Base-by-base conservation (phyloP, 1,139 yeast genomes). In the Magnusiomyces tetraspermus region DNA sequence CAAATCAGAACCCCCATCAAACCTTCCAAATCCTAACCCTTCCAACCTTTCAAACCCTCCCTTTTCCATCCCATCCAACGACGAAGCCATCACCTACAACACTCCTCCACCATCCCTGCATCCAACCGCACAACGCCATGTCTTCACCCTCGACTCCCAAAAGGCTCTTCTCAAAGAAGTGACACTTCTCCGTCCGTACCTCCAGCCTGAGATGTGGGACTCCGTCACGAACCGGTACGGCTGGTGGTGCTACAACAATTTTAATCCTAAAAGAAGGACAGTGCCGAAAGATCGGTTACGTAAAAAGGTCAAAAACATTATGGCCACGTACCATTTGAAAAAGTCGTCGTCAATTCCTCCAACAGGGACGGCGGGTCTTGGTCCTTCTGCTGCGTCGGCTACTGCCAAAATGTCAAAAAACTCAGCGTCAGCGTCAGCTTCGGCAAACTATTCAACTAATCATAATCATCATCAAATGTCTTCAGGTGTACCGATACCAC, bases 221-320 rank as follows among this genome's bases (percentile, higher is more conserved):
- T 45, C 51, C 22, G 56, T 53, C 38, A 53, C 56, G 3, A 49
- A 48, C 36, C 49, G 49, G 10, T 53, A 53, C 33, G 52, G 53
- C 36, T 53, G 56, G 56, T 53, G 56, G 56, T 53, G 56, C 38
- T 53, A 51, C 28, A 33, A 46, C 36, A 30, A 53, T 22, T 51
- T 53, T 23, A 28, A 28, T n/a, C 56, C 56, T 23, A 38, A 51
- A 11, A 49, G 56, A 31, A 49, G 53, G 26, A 51, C 45, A 11
- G 56, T 53, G 6, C 56, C 56, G 21, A 53, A 53, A 41, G 53
- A 53, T 22, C 42, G 56, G 21, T 38, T 53, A 17, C 43, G 56
- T 15, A 53, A 53, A 42, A 53, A 53, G 44, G 56, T 53, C 43
- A 53, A 53, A 33, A 49, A 46, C 30, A 53, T 53, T 30, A 22